A percentile compares a stretch with the other conserved stretches of the same genome.
Evolutionary conservation across 306 rosid species (phyloP).

Genomic region (Clitoria ternatea): DNA sequence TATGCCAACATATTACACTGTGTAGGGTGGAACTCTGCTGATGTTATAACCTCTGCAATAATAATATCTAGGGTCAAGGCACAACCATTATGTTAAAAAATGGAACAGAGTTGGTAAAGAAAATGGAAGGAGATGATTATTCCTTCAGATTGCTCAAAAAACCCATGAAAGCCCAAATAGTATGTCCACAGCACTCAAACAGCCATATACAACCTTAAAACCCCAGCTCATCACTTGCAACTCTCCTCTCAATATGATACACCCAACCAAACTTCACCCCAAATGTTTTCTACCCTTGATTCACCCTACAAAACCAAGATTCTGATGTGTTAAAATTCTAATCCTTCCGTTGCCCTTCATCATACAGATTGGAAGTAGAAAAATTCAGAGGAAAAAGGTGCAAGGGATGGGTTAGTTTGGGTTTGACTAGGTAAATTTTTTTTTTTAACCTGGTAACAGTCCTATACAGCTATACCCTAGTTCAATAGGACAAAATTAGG

Average conservation of each 20-base stretch:
- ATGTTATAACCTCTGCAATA: slow-evolving; percentile 93
- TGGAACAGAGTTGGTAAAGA: not conserved
- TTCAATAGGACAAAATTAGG: not conserved
- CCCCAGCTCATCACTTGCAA: not conserved
- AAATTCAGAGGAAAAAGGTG: not conserved
- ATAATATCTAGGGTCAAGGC: slow-evolving; percentile 27
- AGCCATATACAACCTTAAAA: not conserved
- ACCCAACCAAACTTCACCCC: not conserved
- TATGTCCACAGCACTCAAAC: not conserved
- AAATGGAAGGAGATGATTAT: not conserved
- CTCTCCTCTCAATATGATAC: not conserved
- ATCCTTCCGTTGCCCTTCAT: not conserved
- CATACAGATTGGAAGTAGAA: not conserved
- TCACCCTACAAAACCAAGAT: not conserved
- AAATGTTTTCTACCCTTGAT: not conserved
- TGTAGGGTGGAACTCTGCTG: slow-evolving; percentile 96
- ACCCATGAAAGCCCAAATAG: not conserved
- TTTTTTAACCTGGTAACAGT: not conserved
- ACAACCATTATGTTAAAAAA: not conserved
- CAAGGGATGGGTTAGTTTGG: not conserved
- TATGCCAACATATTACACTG: slow-evolving; percentile 93
- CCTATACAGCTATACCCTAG: not conserved
- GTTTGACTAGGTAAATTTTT: not conserved
- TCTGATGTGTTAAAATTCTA: not conserved
- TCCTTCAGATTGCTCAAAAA: slow-evolving; percentile 3